phyloP scores from a whole-genome alignment of 768 basidiomycete genomes.

The Porphyrellus cyaneotinctus region DNA sequence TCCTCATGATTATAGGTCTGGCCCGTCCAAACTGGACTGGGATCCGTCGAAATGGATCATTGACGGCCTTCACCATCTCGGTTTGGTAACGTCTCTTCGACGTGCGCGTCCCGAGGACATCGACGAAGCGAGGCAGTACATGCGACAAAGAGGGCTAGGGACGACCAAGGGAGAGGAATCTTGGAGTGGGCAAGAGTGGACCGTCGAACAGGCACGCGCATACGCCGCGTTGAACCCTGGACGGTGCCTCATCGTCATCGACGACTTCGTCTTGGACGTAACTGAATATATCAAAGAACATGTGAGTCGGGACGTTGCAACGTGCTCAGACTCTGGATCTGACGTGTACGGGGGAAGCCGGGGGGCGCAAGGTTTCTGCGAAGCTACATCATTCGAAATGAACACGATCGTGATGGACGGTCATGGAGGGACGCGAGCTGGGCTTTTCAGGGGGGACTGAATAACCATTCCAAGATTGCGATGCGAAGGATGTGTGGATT shows the following conservation, averaged over 20 bases:
- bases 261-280: conserved; percentile 7
- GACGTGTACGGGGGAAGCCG: conserved; percentile 1
- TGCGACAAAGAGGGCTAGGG: conserved; percentile 4
- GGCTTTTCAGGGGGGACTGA: conserved; percentile 8
- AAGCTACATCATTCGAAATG: background rate
- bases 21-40: conserved; percentile 11
- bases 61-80: conserved; percentile 2
- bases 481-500: background rate
- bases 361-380: conserved; percentile 3
- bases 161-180: background rate
- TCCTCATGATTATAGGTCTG: conserved; percentile 13
- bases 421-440: conserved; percentile 10
- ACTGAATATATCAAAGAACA: conserved; percentile 6
- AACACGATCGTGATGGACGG: background rate
- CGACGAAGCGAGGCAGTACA: conserved; percentile 5
- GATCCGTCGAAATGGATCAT: conserved; percentile 15
- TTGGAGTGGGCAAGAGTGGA: conserved; percentile 6
- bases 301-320: background rate
- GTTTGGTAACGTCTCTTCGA: conserved; percentile 7
- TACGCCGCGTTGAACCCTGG: background rate
- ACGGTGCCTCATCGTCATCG: conserved; percentile 6
- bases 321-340: background rate
- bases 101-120: conserved; percentile 6
- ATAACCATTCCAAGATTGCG: conserved; percentile 7
- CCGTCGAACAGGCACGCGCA: background rate